A percentile compares a stretch with the other conserved stretches of the same genome.
These are phyloP conservation scores for Pistacia integerrima DNA, from an alignment of 345 rosid genomes.

Conservation along the genomic window DNA sequence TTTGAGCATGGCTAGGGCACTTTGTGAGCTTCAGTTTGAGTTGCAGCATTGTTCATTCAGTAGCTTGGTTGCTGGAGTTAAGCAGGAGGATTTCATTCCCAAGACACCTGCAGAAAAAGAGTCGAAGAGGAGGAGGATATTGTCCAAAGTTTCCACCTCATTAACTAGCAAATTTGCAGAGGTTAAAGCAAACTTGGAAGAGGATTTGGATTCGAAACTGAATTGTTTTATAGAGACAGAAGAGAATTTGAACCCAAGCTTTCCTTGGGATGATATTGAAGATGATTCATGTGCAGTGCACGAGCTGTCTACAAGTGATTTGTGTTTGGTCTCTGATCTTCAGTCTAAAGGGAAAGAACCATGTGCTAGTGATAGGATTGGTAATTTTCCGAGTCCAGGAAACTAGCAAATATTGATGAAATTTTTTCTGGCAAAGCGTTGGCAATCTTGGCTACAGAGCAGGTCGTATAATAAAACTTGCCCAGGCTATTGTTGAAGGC, in stretches of 20 bases:
- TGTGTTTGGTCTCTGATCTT: too few species aligned
- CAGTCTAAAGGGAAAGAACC: neutral
- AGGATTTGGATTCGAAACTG: neutral
- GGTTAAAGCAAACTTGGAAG: neutral
- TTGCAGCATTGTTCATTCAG: too few species aligned
- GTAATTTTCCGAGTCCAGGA: slow-evolving; percentile 49
- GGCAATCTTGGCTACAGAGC: slow-evolving; percentile 58
- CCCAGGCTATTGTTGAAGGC: slow-evolving; percentile 44
- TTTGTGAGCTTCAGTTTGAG: too few species aligned
- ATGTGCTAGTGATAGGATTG: slow-evolving; percentile 12
- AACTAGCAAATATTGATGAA: slow-evolving; percentile 49
- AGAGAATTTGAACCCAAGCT: neutral
- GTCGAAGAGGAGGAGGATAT: slow-evolving; percentile 21
- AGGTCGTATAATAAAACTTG: slow-evolving; percentile 45
- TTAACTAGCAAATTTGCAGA: slow-evolving; percentile 21
- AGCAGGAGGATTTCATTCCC: slow-evolving; percentile 23
- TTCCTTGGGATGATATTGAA: neutral
- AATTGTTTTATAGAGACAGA: neutral
- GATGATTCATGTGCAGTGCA: neutral
- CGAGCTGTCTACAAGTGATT: neutral
- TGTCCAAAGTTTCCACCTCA: slow-evolving; percentile 11
- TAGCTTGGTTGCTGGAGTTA: too few species aligned
- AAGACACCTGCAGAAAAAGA: slow-evolving; percentile 38
- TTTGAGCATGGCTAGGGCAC: slow-evolving; percentile 46
- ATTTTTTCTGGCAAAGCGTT: slow-evolving; percentile 44